phyloP scores from a whole-genome alignment of 768 basidiomycete species.

The Pholiota molesta region DNA sequence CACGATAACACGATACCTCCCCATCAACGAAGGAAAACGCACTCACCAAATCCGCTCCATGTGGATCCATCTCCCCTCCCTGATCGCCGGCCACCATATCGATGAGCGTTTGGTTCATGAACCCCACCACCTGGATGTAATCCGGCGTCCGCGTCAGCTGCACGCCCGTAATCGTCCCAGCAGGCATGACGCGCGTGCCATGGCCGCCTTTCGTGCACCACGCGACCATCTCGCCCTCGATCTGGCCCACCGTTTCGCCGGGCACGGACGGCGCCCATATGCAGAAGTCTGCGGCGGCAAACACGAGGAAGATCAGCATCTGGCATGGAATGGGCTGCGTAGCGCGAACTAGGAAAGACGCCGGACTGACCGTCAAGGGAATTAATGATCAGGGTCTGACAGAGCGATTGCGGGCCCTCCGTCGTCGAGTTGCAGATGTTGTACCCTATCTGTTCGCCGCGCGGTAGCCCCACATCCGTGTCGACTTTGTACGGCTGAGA shows the following conservation, averaged over 20 bases:
- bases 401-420: slow-evolving; percentile 56
- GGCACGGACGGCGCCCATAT: slow-evolving; percentile 61
- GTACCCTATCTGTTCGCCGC: slow-evolving; percentile 59
- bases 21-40: slow-evolving; percentile 55
- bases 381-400: slow-evolving; percentile 67
- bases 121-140: slow-evolving; percentile 69
- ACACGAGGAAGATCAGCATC: slow-evolving; percentile 30
- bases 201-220: slow-evolving; percentile 76
- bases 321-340: slow-evolving; percentile 65
- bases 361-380: slow-evolving; percentile 42
- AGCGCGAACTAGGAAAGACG: slow-evolving; percentile 59
- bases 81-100: slow-evolving; percentile 56
- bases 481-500: slow-evolving; percentile 6
- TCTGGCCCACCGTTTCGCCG: slow-evolving; percentile 61
- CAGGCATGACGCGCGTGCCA: slow-evolving; percentile 74
- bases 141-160: slow-evolving; percentile 66
- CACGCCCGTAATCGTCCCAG: slow-evolving; percentile 64
- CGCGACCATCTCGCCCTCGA: slow-evolving; percentile 74
- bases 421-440: slow-evolving; percentile 72
- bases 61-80: slow-evolving; percentile 82
- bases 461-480: slow-evolving; percentile 11
- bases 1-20: slow-evolving; percentile 79
- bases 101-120: slow-evolving; percentile 64
- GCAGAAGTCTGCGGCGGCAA: slow-evolving; percentile 62
- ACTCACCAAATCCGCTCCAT: slow-evolving; percentile 62